Evolutionary conservation across 2,329 filamentous ascomycete genomes (phyloP).

Genomic region (Microascus cirrosus): DNA sequence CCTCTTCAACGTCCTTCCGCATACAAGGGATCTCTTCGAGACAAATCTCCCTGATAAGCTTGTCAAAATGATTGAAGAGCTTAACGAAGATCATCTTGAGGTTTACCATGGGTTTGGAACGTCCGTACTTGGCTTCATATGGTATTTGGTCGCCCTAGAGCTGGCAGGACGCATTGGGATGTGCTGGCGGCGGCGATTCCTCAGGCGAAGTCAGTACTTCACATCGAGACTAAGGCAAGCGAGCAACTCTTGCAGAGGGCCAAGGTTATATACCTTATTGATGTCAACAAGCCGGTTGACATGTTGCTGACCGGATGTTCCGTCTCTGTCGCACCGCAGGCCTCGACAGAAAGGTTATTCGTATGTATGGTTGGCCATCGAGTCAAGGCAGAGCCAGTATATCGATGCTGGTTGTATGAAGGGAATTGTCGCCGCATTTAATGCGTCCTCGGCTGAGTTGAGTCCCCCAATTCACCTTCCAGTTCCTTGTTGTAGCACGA

Average conservation of each 20-base stretch:
- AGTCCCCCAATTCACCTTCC: conserved; percentile 22
- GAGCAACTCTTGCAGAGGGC: conserved; percentile 5
- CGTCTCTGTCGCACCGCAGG: conserved; percentile 22
- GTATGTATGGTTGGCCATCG: conserved; percentile 28
- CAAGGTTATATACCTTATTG: conserved; percentile 31
- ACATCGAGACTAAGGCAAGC: background rate
- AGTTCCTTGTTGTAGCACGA: conserved; percentile 17
- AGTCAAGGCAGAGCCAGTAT: conserved; percentile 18
- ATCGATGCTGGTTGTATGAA: conserved; percentile 12
- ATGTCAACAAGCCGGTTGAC: conserved; percentile 35
- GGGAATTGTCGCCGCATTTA: background rate
- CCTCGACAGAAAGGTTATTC: conserved; percentile 20
- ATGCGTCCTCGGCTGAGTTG: no score
- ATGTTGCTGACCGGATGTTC: conserved; percentile 29
- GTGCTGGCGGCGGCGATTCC: conserved; percentile 27
- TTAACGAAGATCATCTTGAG: conserved; percentile 24
- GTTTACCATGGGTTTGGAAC: conserved; percentile 21
- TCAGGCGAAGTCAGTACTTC: conserved; percentile 9
- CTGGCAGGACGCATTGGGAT: conserved; percentile 36
- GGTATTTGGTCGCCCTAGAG: conserved; percentile 33
- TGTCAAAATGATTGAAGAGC: conserved; percentile 16
- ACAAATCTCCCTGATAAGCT: conserved; percentile 12
- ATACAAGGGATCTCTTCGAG: conserved; percentile 17
- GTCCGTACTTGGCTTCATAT: conserved; percentile 32
- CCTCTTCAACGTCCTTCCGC: conserved; percentile 18